phyloP scores from a whole-genome alignment of 2,329 filamentous ascomycete genomes.

The Pyricularia grisea region DNA sequence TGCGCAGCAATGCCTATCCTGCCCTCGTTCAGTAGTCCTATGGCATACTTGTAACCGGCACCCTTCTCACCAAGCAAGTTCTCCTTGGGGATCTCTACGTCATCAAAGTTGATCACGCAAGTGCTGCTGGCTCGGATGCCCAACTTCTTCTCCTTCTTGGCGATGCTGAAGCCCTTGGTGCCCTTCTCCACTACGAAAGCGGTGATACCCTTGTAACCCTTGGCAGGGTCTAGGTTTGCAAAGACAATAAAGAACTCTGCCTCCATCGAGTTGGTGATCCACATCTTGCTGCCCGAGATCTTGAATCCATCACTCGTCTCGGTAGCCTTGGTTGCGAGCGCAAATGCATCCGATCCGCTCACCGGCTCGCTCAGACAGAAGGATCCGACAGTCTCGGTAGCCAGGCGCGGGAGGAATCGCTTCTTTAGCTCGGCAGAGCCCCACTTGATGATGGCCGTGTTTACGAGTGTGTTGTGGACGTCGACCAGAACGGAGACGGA shows the following conservation, averaged over 20 bases:
- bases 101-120: slow-evolving; percentile 95
- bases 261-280: slow-evolving; percentile 98
- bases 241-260: slow-evolving; percentile 96
- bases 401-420: slow-evolving; percentile 81
- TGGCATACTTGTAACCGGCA: slow-evolving; percentile 96
- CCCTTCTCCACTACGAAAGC: slow-evolving; percentile 92
- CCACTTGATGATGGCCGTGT: slow-evolving; percentile 84
- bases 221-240: slow-evolving; percentile 83
- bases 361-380: slow-evolving; percentile 91
- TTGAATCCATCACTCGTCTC: slow-evolving; percentile 77
- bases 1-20: slow-evolving; percentile 96
- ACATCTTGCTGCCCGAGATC: slow-evolving; percentile 95
- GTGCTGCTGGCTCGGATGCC: slow-evolving; percentile 94
- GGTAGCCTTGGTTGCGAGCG: slow-evolving; percentile 80
- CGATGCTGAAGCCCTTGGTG: slow-evolving; percentile 81
- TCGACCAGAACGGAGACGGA: slow-evolving; percentile 93
- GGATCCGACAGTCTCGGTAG: slow-evolving; percentile 81
- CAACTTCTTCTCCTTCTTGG: slow-evolving; percentile 99
- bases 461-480: slow-evolving; percentile 96
- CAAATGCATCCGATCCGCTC: slow-evolving; percentile 93
- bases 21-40: slow-evolving; percentile 87
- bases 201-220: slow-evolving; percentile 94
- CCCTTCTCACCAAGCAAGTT: slow-evolving; percentile 84
- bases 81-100: slow-evolving; percentile 80
- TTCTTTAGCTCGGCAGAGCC: slow-evolving; percentile 69